Base-by-base conservation (phyloP, 1,284 basidiomycete genomes). In the Melampsora americana region DNA sequence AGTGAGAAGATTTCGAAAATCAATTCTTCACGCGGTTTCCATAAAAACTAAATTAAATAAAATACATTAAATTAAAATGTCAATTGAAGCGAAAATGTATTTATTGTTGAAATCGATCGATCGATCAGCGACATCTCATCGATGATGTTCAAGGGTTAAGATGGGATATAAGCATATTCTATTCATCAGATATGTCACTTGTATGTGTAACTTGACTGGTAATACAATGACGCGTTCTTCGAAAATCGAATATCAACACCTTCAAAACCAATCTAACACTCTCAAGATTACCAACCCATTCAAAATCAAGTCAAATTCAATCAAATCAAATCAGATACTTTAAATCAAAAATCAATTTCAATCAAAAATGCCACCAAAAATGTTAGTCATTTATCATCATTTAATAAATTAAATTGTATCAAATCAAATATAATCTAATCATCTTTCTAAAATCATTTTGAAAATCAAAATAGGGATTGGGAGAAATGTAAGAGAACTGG, bases 401-500 rank as follows among this genome's bases (percentile, higher is more conserved):
- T n/a, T n/a, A n/a, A n/a, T n/a, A n/a, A n/a, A n/a, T n/a, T n/a
- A n/a, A n/a, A 32, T 6, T 61, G 5, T 7, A 61, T 61, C 4
- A 26, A 53, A 53, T 16, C 50, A 5, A 23, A 53, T 53, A 3
- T 12, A 53, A 61, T 32, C 60, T 61, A 26, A 61, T 18, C 5
- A 61, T 61, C 60, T 26, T 32, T 26, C 56, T 60, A 7, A 23
- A 20, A 20, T 26, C n/a, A 14, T 26, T n/a, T n/a, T n/a, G n/a
- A n/a, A n/a, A 18, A 53, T 53, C 23, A 20, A 20, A 16, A 32
- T 20, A 61, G 60, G 18, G 60, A 61, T 18, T 61, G 60, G 60
- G 60, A 61, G 23, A 61, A 61, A 61, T 61, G 60, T 61, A 32
- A 14, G n/a, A n/a, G n/a, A n/a, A n/a, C n/a, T n/a, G n/a, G n/a